Conservation (phyloP, 2,329 filamentous ascomycete genomes). For the Penicillium sp. region DNA sequence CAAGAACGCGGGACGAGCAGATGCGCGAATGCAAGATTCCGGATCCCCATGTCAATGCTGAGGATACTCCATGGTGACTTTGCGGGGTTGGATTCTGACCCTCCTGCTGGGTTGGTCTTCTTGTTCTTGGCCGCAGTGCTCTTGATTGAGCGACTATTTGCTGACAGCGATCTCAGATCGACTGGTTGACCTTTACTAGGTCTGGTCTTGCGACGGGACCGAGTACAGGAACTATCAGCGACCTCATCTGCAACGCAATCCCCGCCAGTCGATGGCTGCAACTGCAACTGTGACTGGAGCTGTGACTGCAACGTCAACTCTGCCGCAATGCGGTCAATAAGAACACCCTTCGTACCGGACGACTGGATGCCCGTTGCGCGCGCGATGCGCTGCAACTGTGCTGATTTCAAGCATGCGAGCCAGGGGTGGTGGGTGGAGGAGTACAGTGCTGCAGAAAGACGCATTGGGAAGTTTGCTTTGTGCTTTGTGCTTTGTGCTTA, state of each 20-base stretch:
- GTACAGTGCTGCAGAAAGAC: slow-evolving; percentile 4
- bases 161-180: background rate
- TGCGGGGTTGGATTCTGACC: background rate
- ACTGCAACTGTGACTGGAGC: background rate
- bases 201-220: background rate
- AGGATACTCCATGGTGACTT: slow-evolving; percentile 55
- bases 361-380: slow-evolving; percentile 59
- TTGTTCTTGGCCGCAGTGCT: background rate
- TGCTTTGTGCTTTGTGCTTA: background rate
- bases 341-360: slow-evolving; percentile 59
- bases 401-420: slow-evolving; percentile 49
- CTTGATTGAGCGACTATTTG: background rate
- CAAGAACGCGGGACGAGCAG: slow-evolving; percentile 41
- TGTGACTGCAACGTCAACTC: slow-evolving; percentile 17
- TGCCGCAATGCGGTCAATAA: slow-evolving; percentile 52
- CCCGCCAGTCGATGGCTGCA: background rate
- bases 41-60: slow-evolving; percentile 82
- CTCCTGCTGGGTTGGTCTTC: background rate
- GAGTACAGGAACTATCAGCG: background rate
- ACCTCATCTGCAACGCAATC: background rate
- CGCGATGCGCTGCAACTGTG: slow-evolving; percentile 59
- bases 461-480: slow-evolving; percentile 10
- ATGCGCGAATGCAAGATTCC: slow-evolving; percentile 74
- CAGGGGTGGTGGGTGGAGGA: slow-evolving; percentile 20
- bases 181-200: background rate